Evolutionary conservation across 306 rosid species (phyloP).

Genomic region (Erythrophleum fordii): DNA sequence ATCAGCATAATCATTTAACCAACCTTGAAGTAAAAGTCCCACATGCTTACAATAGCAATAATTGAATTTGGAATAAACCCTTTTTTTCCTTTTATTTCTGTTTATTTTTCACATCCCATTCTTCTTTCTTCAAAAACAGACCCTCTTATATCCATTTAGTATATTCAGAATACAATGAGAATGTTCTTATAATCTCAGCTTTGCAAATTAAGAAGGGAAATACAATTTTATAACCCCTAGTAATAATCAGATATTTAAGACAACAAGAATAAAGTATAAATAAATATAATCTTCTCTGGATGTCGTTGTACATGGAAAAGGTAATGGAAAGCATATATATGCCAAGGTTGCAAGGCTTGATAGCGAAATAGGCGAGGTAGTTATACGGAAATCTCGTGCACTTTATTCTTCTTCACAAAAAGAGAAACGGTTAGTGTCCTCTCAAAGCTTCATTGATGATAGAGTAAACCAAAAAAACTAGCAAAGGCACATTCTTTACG

Average conservation of each 20-base stretch:
- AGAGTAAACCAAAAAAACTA: slow-evolving; percentile 30
- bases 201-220: not conserved
- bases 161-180: not conserved
- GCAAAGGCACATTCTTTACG: slow-evolving; percentile 39
- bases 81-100: not conserved
- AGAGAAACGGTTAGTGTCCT: slow-evolving; percentile 66
- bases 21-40: slow-evolving; percentile 49
- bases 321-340: slow-evolving; percentile 25
- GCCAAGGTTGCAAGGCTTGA: slow-evolving; percentile 43
- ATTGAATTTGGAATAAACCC: slow-evolving; percentile 28
- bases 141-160: not conserved
- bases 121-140: not conserved
- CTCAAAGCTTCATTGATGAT: slow-evolving; percentile 68
- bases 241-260: not conserved
- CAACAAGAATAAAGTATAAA: no score
- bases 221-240: not conserved
- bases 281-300: not conserved
- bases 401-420: slow-evolving; percentile 40
- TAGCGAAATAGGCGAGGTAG: slow-evolving; percentile 35
- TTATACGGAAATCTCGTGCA: slow-evolving; percentile 30
- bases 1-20: slow-evolving; percentile 32
- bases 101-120: not conserved
- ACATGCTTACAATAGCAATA: slow-evolving; percentile 29
- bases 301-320: slow-evolving; percentile 26
- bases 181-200: not conserved